These are phyloP conservation scores for Acacia melanoxylon DNA, from an alignment of 306 rosid species.

Conservation along the genomic window DNA sequence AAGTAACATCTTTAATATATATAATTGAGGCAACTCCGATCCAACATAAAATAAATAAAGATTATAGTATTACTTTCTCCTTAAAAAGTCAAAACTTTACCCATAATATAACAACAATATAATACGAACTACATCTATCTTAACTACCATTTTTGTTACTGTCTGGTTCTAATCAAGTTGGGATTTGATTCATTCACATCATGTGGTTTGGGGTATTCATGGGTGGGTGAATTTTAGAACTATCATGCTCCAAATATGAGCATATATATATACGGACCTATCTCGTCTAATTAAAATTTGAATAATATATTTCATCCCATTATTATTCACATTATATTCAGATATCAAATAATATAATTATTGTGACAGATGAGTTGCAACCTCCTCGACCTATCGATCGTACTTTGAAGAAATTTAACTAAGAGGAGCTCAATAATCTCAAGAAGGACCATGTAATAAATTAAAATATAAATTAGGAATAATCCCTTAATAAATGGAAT, in stretches of 20 bases:
- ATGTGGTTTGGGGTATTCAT: neutral
- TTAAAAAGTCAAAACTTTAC: neutral
- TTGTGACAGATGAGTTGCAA: conserved; percentile 28
- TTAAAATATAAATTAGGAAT: too few species aligned
- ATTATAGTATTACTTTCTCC: neutral
- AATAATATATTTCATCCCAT: neutral
- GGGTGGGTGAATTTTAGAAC: conserved; percentile 23
- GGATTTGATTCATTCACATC: neutral
- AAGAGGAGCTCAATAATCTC: neutral
- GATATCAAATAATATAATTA: neutral
- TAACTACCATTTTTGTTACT: neutral
- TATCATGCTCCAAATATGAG: neutral
- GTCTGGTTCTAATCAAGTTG: neutral
- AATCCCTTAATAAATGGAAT: neutral
- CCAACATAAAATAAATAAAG: too few species aligned
- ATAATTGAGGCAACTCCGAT: conserved; percentile 22
- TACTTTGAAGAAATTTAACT: conserved; percentile 5
- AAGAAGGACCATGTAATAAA: too few species aligned
- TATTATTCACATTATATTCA: neutral
- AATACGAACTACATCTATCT: conserved; percentile 7
- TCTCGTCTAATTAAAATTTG: neutral
- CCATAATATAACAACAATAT: conserved; percentile 11
- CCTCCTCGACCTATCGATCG: neutral
- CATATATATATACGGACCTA: neutral
- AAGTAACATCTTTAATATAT: conserved; percentile 23